Conservation (phyloP, 495 filamentous ascomycete species). For the Penicillium longicatenatum region DNA sequence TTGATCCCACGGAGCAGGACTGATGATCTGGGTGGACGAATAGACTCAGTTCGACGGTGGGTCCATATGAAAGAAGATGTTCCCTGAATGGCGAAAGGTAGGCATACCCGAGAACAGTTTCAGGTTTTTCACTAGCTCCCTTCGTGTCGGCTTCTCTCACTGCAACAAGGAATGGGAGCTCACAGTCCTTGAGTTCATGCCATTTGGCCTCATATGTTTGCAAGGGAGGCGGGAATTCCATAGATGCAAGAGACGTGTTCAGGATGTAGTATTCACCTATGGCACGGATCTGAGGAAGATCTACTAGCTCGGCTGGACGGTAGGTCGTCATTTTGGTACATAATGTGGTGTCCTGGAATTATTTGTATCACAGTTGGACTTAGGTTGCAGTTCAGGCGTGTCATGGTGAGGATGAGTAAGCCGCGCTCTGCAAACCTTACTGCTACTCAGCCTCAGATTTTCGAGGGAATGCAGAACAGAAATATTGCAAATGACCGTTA, state of each 20-base stretch:
- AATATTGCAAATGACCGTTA: too few relatives aligned
- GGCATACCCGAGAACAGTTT: constrained; percentile 29
- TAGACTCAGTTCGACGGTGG: constrained; percentile 32
- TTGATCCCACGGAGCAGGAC: constrained; percentile 19
- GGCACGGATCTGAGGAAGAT: constrained; percentile 28
- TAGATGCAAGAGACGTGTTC: constrained; percentile 32
- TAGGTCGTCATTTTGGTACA: constrained; percentile 17
- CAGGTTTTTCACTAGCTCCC: constrained; percentile 5
- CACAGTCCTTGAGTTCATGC: constrained; percentile 15
- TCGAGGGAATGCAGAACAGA: too few relatives aligned
- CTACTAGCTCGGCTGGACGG: constrained; percentile 19
- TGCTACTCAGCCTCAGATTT: too few relatives aligned
- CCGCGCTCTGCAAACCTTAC: too few relatives aligned
- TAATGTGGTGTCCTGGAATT: too few relatives aligned
- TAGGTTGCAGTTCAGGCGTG: too few relatives aligned
- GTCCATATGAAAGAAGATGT: constrained; percentile 29
- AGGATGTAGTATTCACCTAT: constrained; percentile 36
- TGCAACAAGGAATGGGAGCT: constrained; percentile 32
- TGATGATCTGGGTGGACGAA: constrained; percentile 30
- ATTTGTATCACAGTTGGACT: too few relatives aligned
- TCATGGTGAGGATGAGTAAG: too few relatives aligned
- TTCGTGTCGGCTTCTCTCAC: constrained; percentile 11
- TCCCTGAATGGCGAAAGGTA: constrained; percentile 30
- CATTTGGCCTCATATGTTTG: constrained; percentile 21
- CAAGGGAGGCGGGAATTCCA: constrained; percentile 20